These are phyloP conservation scores for Dothistroma septosporum DNA, from an alignment of 2,329 filamentous ascomycete species.

Conservation along the genomic window DNA sequence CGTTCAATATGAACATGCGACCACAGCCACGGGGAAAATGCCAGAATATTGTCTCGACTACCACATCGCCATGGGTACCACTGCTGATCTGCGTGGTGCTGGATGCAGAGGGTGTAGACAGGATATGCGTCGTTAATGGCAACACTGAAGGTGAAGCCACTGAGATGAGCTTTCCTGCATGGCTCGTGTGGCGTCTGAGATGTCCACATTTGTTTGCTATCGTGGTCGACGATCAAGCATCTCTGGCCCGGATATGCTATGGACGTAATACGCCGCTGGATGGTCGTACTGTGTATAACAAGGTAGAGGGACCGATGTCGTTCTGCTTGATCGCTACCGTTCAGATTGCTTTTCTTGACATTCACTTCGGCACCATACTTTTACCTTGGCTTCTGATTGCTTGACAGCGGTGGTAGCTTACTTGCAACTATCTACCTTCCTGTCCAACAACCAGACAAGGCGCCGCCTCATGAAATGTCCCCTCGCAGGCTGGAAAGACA, in stretches of 20 bases:
- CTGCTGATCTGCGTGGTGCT: not conserved
- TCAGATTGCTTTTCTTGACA: not conserved
- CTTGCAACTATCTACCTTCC: not conserved
- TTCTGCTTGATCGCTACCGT: not conserved
- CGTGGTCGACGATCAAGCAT: conserved; percentile 1
- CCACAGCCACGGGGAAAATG: not conserved
- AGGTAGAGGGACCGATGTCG: not conserved
- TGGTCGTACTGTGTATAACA: not conserved
- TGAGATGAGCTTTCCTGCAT: conserved; percentile 1
- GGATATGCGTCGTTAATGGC: not conserved
- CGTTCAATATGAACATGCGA: not conserved
- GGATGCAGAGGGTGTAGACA: not conserved
- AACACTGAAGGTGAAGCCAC: not conserved
- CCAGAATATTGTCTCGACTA: not conserved
- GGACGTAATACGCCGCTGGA: not conserved
- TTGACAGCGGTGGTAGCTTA: not conserved
- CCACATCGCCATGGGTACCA: not conserved
- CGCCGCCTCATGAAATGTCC: not conserved
- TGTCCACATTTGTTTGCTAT: not conserved
- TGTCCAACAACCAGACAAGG: not conserved
- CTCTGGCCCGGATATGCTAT: not conserved
- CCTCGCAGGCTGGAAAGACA: too few relatives aligned
- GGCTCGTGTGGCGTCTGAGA: not conserved
- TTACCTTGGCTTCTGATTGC: not conserved
- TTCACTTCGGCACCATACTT: not conserved